phyloP scores from a whole-genome alignment of 202 grass and related monocot genomes.

The Zoysia matrella region DNA sequence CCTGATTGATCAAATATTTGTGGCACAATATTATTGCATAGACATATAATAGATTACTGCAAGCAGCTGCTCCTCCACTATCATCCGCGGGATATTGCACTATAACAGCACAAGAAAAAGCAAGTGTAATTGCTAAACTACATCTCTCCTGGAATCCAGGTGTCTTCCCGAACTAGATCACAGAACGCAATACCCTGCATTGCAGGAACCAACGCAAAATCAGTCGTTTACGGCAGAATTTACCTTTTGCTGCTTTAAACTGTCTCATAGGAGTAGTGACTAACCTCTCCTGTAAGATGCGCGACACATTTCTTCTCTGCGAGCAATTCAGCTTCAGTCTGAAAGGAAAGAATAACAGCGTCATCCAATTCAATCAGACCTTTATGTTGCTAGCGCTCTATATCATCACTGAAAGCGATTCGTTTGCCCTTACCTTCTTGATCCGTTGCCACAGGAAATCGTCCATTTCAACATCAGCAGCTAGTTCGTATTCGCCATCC shows the following conservation, averaged over 20 bases:
- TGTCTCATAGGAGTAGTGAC: neutral
- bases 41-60: constrained; percentile 29
- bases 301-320: constrained; percentile 95
- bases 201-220: constrained; percentile 16
- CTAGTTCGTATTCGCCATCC: constrained; percentile 89
- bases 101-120: neutral
- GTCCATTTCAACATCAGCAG: constrained; percentile 68
- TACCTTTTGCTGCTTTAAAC: neutral
- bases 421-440: constrained; percentile 63
- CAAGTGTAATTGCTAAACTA: constrained; percentile 19
- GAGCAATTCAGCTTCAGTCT: constrained; percentile 90
- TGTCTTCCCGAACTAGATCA: constrained; percentile 85
- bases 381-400: neutral
- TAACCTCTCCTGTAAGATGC: constrained; percentile 95
- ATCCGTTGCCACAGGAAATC: constrained; percentile 91
- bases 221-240: neutral
- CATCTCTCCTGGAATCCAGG: constrained; percentile 89
- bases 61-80: constrained; percentile 15
- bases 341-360: constrained; percentile 37
- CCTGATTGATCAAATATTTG: constrained; percentile 6
- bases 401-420: neutral
- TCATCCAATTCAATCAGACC: neutral
- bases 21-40: constrained; percentile 20
- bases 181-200: constrained; percentile 82
- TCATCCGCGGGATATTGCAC: constrained; percentile 7